phyloP scores from a whole-genome alignment of 2,329 filamentous ascomycete genomes.

The Periglandula ipomoeae region DNA sequence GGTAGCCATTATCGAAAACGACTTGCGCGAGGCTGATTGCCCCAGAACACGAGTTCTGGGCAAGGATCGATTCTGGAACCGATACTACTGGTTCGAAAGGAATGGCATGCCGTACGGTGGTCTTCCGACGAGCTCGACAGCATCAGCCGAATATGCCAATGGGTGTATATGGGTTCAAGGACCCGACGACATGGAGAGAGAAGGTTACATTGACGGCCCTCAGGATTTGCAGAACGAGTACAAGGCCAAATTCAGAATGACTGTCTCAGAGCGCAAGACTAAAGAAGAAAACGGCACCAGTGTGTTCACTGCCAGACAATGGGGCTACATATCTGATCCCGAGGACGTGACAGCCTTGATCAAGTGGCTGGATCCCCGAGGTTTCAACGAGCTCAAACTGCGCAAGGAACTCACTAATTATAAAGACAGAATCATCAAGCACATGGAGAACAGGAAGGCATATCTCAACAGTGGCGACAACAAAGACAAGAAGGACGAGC shows the following conservation, averaged over 20 bases:
- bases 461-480: slow-evolving; percentile 45
- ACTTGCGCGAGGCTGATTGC: slow-evolving; percentile 88
- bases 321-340: slow-evolving; percentile 84
- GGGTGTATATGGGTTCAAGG: slow-evolving; percentile 95
- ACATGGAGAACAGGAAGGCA: slow-evolving; percentile 71
- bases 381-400: slow-evolving; percentile 76
- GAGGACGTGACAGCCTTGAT: slow-evolving; percentile 70
- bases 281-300: slow-evolving; percentile 77
- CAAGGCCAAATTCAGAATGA: slow-evolving; percentile 67
- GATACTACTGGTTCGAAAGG: slow-evolving; percentile 98
- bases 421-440: slow-evolving; percentile 63
- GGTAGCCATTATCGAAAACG: slow-evolving; percentile 79
- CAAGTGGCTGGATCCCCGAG: slow-evolving; percentile 80
- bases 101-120: slow-evolving; percentile 96
- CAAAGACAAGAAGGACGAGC: slow-evolving; percentile 29
- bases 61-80: slow-evolving; percentile 94
- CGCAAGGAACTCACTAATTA: slow-evolving; percentile 76
- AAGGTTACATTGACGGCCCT: slow-evolving; percentile 75
- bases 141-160: slow-evolving; percentile 81
- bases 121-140: slow-evolving; percentile 79
- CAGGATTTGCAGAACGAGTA: slow-evolving; percentile 68
- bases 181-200: slow-evolving; percentile 77
- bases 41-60: slow-evolving; percentile 82
- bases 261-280: slow-evolving; percentile 74
- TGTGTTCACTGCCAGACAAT: slow-evolving; percentile 68